These are phyloP conservation scores for Lichtheimia hyalospora DNA, from an alignment of 371 early-diverging fungal species.

Conservation along the genomic window DNA sequence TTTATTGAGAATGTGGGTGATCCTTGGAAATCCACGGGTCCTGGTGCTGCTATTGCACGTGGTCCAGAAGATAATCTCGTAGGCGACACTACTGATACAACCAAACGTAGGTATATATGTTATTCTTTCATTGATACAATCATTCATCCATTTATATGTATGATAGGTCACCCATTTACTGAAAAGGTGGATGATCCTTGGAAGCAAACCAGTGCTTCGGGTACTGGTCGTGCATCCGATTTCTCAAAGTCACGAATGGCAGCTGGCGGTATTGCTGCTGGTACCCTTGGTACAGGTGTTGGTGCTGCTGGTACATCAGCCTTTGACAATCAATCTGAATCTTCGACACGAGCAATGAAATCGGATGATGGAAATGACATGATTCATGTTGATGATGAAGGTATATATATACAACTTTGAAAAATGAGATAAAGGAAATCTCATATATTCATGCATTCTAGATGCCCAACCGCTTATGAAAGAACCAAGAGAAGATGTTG, in stretches of 20 bases:
- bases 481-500: too few relatives aligned
- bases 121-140: too few relatives aligned
- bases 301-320: conserved; percentile 1
- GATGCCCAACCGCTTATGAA: too few relatives aligned
- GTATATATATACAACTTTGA: background rate
- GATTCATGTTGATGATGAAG: background rate
- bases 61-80: background rate
- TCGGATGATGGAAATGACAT: background rate
- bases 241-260: background rate
- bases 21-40: background rate
- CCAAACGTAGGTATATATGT: too few relatives aligned
- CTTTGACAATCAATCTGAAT: background rate
- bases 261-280: background rate
- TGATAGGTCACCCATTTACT: too few relatives aligned
- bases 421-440: background rate
- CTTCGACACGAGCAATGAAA: background rate
- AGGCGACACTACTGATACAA: too few relatives aligned
- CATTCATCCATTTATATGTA: too few relatives aligned
- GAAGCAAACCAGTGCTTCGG: background rate
- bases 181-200: too few relatives aligned
- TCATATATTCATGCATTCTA: background rate
- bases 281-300: background rate
- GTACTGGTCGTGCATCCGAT: background rate
- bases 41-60: background rate
- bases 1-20: too few relatives aligned